Percentiles rank a stretch among this genome's conserved stretches.
phyloP scores from a whole-genome alignment of 1,284 basidiomycete species.

The Cryptococcus sp. region DNA sequence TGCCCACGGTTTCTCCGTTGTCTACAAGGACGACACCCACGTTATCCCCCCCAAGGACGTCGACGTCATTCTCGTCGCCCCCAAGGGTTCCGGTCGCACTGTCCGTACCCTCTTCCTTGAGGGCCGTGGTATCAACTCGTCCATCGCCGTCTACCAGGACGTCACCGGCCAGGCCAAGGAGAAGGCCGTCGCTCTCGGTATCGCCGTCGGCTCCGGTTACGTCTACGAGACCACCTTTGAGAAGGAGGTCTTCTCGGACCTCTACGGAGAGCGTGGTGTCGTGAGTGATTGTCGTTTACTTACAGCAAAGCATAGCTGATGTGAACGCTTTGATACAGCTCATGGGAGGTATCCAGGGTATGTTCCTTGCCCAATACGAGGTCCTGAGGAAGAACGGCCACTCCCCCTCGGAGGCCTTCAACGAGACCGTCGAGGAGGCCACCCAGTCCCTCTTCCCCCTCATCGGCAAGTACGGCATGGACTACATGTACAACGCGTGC shows the following conservation, averaged over 20 bases:
- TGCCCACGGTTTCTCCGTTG: constrained; percentile 98
- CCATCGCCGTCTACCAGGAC: constrained; percentile 65
- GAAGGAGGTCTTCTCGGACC: constrained; percentile 99
- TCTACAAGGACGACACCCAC: constrained; percentile 96
- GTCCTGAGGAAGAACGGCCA: constrained; percentile 98
- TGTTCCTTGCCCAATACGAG: constrained; percentile 98
- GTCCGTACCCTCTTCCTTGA: constrained; percentile 99
- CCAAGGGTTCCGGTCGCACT: constrained; percentile 97
- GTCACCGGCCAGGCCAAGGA: constrained; percentile 97
- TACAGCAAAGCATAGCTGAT: background rate
- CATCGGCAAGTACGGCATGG: constrained; percentile 96
- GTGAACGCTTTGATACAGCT: constrained; percentile 59
- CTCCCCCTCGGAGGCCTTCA: constrained; percentile 95
- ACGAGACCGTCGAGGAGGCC: constrained; percentile 99
- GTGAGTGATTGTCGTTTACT: constrained; percentile 58
- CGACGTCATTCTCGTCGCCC: constrained; percentile 98
- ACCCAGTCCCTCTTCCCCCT: constrained; percentile 98
- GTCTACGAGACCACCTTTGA: constrained; percentile 91
- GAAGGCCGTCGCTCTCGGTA: constrained; percentile 92
- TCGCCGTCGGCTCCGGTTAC: constrained; percentile 89
- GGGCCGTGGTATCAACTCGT: constrained; percentile 71
- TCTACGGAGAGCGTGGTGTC: constrained; percentile 99
- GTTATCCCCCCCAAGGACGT: constrained; percentile 90
- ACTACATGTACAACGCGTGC: constrained; percentile 99
- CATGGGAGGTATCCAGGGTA: constrained; percentile 99